Percentiles rank a stretch among this genome's conserved stretches.
phyloP scores from a whole-genome alignment of 2,329 filamentous ascomycete species.

The Dothideomycetidae sp. region DNA sequence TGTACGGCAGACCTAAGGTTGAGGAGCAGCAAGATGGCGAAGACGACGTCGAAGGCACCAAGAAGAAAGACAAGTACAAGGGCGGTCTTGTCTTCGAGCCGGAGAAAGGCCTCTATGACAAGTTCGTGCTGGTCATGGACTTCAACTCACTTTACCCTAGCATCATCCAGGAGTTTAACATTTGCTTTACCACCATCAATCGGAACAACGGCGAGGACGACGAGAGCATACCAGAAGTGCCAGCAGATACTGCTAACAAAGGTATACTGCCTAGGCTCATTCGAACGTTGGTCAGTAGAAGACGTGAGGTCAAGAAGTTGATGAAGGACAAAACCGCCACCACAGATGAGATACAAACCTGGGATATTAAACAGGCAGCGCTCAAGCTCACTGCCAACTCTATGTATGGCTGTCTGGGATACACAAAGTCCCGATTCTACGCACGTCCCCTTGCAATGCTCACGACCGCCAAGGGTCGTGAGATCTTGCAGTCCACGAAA shows the following conservation, averaged over 20 bases:
- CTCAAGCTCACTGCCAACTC: slow-evolving; percentile 97
- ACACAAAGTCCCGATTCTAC: slow-evolving; percentile 94
- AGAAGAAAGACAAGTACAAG: slow-evolving; percentile 99
- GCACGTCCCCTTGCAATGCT: slow-evolving; percentile 87
- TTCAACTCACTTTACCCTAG: slow-evolving; percentile 98
- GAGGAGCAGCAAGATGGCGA: slow-evolving; percentile 56
- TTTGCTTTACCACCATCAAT: slow-evolving; percentile 96
- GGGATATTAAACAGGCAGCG: slow-evolving; percentile 96
- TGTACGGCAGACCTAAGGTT: slow-evolving; percentile 60
- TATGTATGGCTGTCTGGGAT: slow-evolving; percentile 98
- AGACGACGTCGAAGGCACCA: slow-evolving; percentile 52
- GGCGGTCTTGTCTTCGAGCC: slow-evolving; percentile 97
- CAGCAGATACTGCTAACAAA: slow-evolving; percentile 53
- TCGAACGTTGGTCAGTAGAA: slow-evolving; percentile 73
- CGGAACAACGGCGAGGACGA: slow-evolving; percentile 53
- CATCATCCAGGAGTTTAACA: slow-evolving; percentile 98
- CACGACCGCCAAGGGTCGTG: slow-evolving; percentile 92
- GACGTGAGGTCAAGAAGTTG: slow-evolving; percentile 82
- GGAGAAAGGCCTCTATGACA: slow-evolving; percentile 94
- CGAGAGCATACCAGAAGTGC: slow-evolving; percentile 78
- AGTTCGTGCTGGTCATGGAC: slow-evolving; percentile 98
- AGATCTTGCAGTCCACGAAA: slow-evolving; percentile 92
- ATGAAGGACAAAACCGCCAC: slow-evolving; percentile 93
- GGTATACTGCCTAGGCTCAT: slow-evolving; percentile 86
- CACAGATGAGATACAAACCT: slow-evolving; percentile 73